Conservation (phyloP, 164 flowering plant species). For the grape (Vitis vinifera) region ASM3070453v1 NC_081809.1:15462001-15462500, state of each 20-base stretch:
- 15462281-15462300: no score
- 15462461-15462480: neutral
- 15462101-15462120: no score
- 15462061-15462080: no score
- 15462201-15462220: neutral
- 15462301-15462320: neutral
- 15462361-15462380: conserved; percentile 71
- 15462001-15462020: no score
- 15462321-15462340: neutral
- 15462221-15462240: neutral
- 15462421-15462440: conserved; percentile 98
- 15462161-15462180: no score
- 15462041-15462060: no score
- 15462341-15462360: conserved; percentile 35
- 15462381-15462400: conserved; percentile 93
- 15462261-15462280: no score
- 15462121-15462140: neutral
- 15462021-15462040: no score
- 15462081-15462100: no score
- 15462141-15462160: neutral
- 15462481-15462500: neutral
- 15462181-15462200: neutral
- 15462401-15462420: conserved; percentile 82
- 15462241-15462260: neutral
- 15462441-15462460: conserved; percentile 68